Evolutionary conservation across 139 green algal species (phyloP), one percentile per base, ranked within the genome.

Genomic region (Coccomyxa sp.): DNA sequence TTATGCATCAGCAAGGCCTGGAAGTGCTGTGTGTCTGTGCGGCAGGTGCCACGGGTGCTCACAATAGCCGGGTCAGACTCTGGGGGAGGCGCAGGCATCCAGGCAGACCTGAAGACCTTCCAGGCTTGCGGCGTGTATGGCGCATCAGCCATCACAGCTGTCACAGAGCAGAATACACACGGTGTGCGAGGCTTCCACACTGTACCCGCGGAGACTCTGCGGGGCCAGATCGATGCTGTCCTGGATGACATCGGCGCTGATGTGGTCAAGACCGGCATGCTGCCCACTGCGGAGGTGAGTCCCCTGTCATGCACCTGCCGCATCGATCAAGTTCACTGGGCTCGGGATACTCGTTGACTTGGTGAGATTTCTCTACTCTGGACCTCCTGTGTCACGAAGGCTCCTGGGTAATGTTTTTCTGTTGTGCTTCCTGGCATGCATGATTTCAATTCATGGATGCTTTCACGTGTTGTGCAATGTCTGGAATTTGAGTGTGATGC

Each of bases 241-340:
- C 85, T 98, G 58, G 30, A n/a, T 11, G 96, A 99, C 88, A 91
- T 99, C 21, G 91, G 91, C 16, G 89, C 92, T 0, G 90, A 96
- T 82, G 93, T 85, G 0, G 85, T 99, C 58, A 99, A 99, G 88
- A 98, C 94, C 0, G 96, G 96, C 68, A 99, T 99, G 96, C 92
- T 99, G 76, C 92, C 93, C 13, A 92, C 79, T 74, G 79, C 87
- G 0, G 91, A 91, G 81, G 86, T 88, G 58, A 0, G 80, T 11
- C 30, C 13, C 66, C 25, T 25, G 4, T 25, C 30, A 32, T 63
- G 66, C 25, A 27, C 9, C 25, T 25, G 23, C 25, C 23, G 66
- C 66, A 75, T 30, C 3, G 66, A 4, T 51, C 3, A 51, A 11
- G 38, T 3, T 51, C 7, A 3, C 7, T 7, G 7, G 38, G 38